A percentile compares a stretch with the other conserved stretches of the same genome.
Evolutionary conservation across 164 flowering plant species (phyloP).

Genomic region (Tetracentron sinense): DNA sequence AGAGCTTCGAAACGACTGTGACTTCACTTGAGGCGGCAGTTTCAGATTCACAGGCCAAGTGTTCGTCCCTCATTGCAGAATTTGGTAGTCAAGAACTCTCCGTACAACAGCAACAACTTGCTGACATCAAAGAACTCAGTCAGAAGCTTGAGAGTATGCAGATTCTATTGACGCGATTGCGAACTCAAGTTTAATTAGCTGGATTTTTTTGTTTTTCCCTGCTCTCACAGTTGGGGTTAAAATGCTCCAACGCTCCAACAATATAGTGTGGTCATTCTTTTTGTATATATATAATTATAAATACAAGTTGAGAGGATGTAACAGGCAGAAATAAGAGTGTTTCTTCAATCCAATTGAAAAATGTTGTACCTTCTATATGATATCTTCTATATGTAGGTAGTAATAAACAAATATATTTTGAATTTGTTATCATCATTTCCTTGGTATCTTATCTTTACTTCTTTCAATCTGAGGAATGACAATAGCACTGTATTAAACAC

Average conservation of each 20-base stretch:
- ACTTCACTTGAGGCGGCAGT: constrained; percentile 65
- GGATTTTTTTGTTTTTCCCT: constrained; percentile 1
- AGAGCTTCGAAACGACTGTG: constrained; percentile 48
- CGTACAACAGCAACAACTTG: constrained; percentile 28
- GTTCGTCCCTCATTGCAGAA: constrained; percentile 47
- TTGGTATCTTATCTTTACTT: too few relatives aligned
- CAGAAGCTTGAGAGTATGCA: constrained; percentile 68
- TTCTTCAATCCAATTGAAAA: too few relatives aligned
- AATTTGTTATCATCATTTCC: too few relatives aligned
- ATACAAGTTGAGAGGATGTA: too few relatives aligned
- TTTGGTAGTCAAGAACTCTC: constrained; percentile 30
- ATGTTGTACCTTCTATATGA: too few relatives aligned
- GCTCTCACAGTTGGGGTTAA: constrained; percentile 21
- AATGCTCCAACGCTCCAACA: constrained; percentile 17
- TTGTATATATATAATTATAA: too few relatives aligned
- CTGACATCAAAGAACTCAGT: constrained; percentile 42
- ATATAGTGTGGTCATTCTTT: too few relatives aligned
- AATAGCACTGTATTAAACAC: too few relatives aligned
- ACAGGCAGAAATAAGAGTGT: too few relatives aligned
- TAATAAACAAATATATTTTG: too few relatives aligned
- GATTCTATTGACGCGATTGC: constrained; percentile 44
- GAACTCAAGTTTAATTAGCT: constrained; percentile 42
- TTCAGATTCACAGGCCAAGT: constrained; percentile 58
- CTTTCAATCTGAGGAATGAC: too few relatives aligned
- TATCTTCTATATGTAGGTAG: too few relatives aligned